These are phyloP conservation scores for Penicillium sp. DNA, from an alignment of 2,329 filamentous ascomycete species.

Conservation along the genomic window DNA sequence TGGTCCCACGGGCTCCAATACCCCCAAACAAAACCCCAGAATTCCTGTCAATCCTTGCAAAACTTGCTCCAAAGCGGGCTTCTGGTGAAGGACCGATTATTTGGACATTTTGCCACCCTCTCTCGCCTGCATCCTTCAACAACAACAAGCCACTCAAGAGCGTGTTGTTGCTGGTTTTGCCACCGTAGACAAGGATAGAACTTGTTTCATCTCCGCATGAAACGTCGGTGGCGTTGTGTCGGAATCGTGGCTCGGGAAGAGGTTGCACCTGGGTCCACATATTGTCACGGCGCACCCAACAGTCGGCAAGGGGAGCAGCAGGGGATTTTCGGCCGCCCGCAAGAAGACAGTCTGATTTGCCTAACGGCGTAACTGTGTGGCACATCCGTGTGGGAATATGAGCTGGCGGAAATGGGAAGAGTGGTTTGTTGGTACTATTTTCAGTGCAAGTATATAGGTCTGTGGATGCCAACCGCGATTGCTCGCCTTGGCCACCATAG, in stretches of 20 bases:
- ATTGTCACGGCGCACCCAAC: conserved; percentile 70
- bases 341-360: conserved; percentile 63
- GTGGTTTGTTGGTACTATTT: conserved; percentile 50
- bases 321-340: conserved; percentile 81
- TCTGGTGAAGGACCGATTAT: conserved; percentile 43
- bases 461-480: conserved; percentile 54
- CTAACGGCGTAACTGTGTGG: conserved; percentile 72
- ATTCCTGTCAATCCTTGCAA: conserved; percentile 47
- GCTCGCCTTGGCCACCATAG: conserved; percentile 49
- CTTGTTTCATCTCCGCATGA: conserved; percentile 38
- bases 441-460: conserved; percentile 52
- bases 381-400: conserved; percentile 63
- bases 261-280: conserved; percentile 68
- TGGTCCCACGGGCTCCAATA: conserved; percentile 65
- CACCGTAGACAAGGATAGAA: conserved; percentile 64
- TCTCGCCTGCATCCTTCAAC: conserved; percentile 49
- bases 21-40: conserved; percentile 73
- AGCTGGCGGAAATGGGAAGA: conserved; percentile 49
- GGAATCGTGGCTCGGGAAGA: conserved; percentile 73
- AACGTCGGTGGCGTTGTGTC: conserved; percentile 68
- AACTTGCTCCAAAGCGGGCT: conserved; percentile 61
- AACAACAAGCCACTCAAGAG: conserved; percentile 60
- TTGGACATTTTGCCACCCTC: conserved; percentile 56
- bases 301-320: conserved; percentile 68
- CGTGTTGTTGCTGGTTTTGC: conserved; percentile 57